Conservation (phyloP, 2,329 filamentous ascomycete genomes). For the Alternaria infectoria region DNA sequence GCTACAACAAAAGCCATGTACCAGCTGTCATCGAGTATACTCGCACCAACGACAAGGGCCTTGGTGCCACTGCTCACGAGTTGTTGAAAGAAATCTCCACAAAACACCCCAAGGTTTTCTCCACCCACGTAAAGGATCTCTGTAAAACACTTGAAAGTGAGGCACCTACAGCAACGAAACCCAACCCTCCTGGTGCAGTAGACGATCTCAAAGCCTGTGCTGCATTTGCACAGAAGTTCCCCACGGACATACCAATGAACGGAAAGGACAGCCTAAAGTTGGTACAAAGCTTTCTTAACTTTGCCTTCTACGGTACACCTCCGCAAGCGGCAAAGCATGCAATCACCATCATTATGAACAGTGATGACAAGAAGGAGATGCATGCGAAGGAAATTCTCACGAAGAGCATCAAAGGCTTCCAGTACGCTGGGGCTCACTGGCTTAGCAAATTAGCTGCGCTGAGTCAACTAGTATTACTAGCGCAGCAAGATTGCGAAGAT, state of each 20-base stretch:
- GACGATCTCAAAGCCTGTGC: constrained; percentile 94
- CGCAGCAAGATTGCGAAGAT: constrained; percentile 72
- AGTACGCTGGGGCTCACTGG: constrained; percentile 75
- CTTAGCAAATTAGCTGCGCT: constrained; percentile 74
- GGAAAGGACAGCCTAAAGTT: constrained; percentile 73
- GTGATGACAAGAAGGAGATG: constrained; percentile 78
- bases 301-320: constrained; percentile 81
- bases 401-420: constrained; percentile 75
- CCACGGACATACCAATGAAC: constrained; percentile 74
- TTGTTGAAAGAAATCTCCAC: constrained; percentile 91
- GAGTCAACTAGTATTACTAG: constrained; percentile 77
- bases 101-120: constrained; percentile 86
- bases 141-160: constrained; percentile 85
- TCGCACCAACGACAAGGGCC: constrained; percentile 78
- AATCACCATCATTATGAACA: constrained; percentile 84
- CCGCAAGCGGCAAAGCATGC: constrained; percentile 90
- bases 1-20: constrained; percentile 95
- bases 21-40: constrained; percentile 88
- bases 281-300: constrained; percentile 78
- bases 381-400: constrained; percentile 83
- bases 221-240: constrained; percentile 85
- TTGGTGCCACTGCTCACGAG: constrained; percentile 82
- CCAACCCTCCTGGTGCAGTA: constrained; percentile 76
- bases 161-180: constrained; percentile 71
- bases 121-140: constrained; percentile 88